Base-by-base conservation (phyloP, 1,284 basidiomycete genomes). In the Dichomitus squalens region DNA sequence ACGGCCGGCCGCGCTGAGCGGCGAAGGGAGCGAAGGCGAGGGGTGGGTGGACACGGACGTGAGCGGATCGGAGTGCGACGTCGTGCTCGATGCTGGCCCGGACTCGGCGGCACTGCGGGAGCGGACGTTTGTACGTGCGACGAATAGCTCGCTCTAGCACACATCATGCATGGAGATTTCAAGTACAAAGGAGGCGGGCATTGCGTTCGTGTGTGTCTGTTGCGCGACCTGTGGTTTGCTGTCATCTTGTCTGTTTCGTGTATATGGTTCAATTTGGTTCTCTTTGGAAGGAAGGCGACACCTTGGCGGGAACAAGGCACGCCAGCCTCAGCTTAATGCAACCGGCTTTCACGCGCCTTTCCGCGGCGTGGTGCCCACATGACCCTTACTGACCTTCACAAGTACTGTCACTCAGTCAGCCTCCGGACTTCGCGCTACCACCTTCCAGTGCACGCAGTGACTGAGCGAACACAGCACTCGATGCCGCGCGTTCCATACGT, bases 21-120 rank as follows among this genome's bases (percentile, higher is more conserved):
- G 9, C 35, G 44, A 25, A 31, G 54, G 35, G 36, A 60, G 68
- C 7, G 53, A 71, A 55, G 67, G 57, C 12, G 73, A 73, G 29
- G 68, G 50, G 41, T 75, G 74, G 74, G 69, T 74, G 14, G 73
- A 75, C 57, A 75, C 73, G 40, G 74, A 75, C 56, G 66, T 66
- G 34, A 72, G 73, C 27, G 67, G 64, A 3, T 68, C 68, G 3
- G 69, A 69, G 40, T 64, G 61, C 35, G 68, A 67, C 36, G 33
- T 50, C 35, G 59, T 55, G 11, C 33, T 51, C 29, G 58, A 49
- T 31, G 46, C 18, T 33, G 52, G n/a, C 6, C 43, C 33, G 16
- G 44, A 47, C 12, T 31, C 49, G 16, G 49, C 31, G 34, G 35
- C 18, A 9, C 40, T 35, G 20, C 57, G 57, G 5, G 58, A 60